Evolutionary conservation across 495 filamentous ascomycete genomes (phyloP), one percentile per base, ranked within the genome.

Genomic region (Thermothielavioides terrestris): DNA sequence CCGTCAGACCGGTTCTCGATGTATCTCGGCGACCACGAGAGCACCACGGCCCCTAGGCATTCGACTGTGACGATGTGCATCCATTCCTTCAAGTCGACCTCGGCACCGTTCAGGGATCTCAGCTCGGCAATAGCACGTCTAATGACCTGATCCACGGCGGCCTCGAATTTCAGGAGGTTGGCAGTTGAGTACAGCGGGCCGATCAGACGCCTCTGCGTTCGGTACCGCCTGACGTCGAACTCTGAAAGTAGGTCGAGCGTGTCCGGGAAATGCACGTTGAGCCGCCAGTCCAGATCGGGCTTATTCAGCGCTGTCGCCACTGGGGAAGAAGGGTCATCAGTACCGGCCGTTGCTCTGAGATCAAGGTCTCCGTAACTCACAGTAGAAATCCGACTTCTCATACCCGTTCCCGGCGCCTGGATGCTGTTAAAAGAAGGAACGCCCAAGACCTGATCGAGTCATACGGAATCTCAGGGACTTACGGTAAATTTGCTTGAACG

Each of bases 401-500:
- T 46, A 69, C 10, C 59, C 57, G 45, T 38, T 65, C 4, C 56
- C 60, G 9, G 47, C 53, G 31, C 53, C 67, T 70, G n/a, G 7
- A 7, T 2, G 15, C 4, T 9, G 34, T 48, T 10, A 55, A 18
- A 11, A 11, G 12, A 28, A 26, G 20, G 2, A 18, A 8, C 15
- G 6, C 11, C 8, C 18, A n/a, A 8, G 25, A 30, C 6, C 6
- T 11, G 18, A 45, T 22, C 7, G 2, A 21, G 8, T 5, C 2
- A 2, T 1, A 42, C 12, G 14, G 17, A 31, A 46, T 12, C 3
- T 8, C 10, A n/a, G 8, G 14, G 17, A 23, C 62, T 6, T 22
- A 69, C 68, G 39, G 52, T 80, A 80, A 1, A 79, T 69, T 0
- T 32, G 46, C 11, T 52, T 53, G 38, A 77, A 72, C 0, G 59